Evolutionary conservation across 1,284 basidiomycete genomes (phyloP).

Genomic region (Xerocomus minutiporus): DNA sequence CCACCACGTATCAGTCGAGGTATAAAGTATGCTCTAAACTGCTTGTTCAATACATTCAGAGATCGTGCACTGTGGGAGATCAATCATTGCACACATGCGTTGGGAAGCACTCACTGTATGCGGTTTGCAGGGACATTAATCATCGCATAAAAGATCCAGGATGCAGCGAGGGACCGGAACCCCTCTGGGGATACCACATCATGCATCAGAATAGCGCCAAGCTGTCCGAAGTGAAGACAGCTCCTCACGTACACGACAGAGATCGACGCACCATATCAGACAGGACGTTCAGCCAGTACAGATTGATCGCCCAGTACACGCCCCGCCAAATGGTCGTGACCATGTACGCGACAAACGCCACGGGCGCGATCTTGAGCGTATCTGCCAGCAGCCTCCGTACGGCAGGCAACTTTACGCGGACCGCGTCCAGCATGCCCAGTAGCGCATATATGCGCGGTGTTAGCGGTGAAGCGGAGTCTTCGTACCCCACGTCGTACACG

Average conservation of each 20-base stretch:
- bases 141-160: conserved; percentile 19
- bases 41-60: conserved; percentile 19
- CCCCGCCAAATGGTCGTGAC: conserved; percentile 28
- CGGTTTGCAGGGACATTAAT: conserved; percentile 11
- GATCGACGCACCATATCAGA: conserved; percentile 16
- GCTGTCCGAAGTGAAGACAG: conserved; percentile 8
- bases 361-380: conserved; percentile 30
- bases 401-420: conserved; percentile 3
- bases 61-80: conserved; percentile 25
- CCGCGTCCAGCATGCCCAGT: background rate
- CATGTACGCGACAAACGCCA: conserved; percentile 25
- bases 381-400: conserved; percentile 25
- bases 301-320: conserved; percentile 26
- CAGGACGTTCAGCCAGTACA: conserved; percentile 22
- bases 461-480: conserved; percentile 7
- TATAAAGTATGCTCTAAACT: conserved; percentile 35
- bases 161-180: conserved; percentile 10
- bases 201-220: conserved; percentile 6
- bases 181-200: background rate
- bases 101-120: conserved; percentile 14
- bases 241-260: background rate
- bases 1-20: conserved; percentile 37
- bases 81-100: conserved; percentile 7
- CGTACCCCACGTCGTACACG: conserved; percentile 24
- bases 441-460: conserved; percentile 1